Conservation (phyloP, 306 rosid species). For the Purshia tridentata region DNA sequence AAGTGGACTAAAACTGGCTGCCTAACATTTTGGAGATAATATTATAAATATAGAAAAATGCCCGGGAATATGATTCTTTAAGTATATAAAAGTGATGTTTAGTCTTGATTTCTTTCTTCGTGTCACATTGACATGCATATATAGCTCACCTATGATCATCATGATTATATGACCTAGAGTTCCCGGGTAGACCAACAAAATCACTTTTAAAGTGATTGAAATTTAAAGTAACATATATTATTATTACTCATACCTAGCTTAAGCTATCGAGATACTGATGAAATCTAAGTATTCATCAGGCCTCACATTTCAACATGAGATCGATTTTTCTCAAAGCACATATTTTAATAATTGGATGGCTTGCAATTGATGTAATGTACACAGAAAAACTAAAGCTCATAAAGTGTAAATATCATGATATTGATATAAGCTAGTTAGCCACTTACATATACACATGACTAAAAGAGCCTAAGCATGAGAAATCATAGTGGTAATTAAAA, state of each 20-base stretch:
- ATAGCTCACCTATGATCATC: constrained; percentile 1
- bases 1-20: constrained; percentile 17
- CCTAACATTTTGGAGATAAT: not conserved
- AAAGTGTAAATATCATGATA: too few relatives aligned
- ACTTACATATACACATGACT: too few relatives aligned
- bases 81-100: not conserved
- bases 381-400: not conserved
- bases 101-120: not conserved
- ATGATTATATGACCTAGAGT: constrained; percentile 8
- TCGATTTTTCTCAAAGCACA: too few relatives aligned
- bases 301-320: too few relatives aligned
- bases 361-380: not conserved
- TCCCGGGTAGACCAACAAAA: constrained; percentile 13
- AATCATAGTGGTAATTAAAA: not conserved
- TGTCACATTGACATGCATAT: constrained; percentile 6
- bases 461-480: not conserved
- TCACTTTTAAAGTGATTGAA: not conserved
- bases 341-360: not conserved
- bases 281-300: too few relatives aligned
- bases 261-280: too few relatives aligned
- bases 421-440: too few relatives aligned
- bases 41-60: not conserved
- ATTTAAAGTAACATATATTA: too few relatives aligned
- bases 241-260: too few relatives aligned
- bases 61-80: constrained; percentile 17